Percentiles rank a stretch among this genome's conserved stretches.
Evolutionary conservation across 768 basidiomycete genomes (phyloP).

Genomic region (Leccinellum rugosiceps): DNA sequence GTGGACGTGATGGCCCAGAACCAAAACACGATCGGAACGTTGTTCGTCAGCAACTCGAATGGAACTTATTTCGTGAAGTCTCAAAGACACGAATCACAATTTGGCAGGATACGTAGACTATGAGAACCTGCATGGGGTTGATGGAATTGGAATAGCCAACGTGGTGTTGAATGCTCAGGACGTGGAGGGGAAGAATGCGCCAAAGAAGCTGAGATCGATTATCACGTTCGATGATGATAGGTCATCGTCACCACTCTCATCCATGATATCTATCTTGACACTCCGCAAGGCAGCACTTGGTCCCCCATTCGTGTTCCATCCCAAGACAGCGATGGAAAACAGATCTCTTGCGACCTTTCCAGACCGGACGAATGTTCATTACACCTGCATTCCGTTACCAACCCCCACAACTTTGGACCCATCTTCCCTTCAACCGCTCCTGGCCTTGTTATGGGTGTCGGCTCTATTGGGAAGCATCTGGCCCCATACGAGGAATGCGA

Average conservation of each 20-base stretch:
- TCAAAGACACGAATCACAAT: conserved; percentile 92
- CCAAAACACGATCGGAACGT: conserved; percentile 67
- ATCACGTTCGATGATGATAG: conserved; percentile 89
- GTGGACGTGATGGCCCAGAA: conserved; percentile 88
- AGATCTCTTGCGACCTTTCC: conserved; percentile 58
- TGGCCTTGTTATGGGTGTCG: conserved; percentile 94
- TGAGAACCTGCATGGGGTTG: conserved; percentile 81
- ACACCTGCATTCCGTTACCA: conserved; percentile 90
- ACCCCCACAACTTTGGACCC: conserved; percentile 89
- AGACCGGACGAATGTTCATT: conserved; percentile 69
- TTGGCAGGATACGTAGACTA: conserved; percentile 87
- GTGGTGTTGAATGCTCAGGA: conserved; percentile 80
- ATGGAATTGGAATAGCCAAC: conserved; percentile 91
- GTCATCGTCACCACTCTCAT: background rate
- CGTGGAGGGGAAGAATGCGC: conserved; percentile 65
- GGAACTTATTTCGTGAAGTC: conserved; percentile 90
- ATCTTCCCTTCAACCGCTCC: conserved; percentile 95
- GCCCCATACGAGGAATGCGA: conserved; percentile 81
- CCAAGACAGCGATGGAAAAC: conserved; percentile 54
- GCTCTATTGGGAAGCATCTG: conserved; percentile 71
- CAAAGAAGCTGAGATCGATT: conserved; percentile 68
- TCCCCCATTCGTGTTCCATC: conserved; percentile 56
- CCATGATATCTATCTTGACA: background rate
- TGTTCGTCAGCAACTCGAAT: conserved; percentile 95
- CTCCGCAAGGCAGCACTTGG: conserved; percentile 65